Conservation (phyloP, 2,329 filamentous ascomycete genomes). For the Zymoseptoria ardabiliae region DNA sequence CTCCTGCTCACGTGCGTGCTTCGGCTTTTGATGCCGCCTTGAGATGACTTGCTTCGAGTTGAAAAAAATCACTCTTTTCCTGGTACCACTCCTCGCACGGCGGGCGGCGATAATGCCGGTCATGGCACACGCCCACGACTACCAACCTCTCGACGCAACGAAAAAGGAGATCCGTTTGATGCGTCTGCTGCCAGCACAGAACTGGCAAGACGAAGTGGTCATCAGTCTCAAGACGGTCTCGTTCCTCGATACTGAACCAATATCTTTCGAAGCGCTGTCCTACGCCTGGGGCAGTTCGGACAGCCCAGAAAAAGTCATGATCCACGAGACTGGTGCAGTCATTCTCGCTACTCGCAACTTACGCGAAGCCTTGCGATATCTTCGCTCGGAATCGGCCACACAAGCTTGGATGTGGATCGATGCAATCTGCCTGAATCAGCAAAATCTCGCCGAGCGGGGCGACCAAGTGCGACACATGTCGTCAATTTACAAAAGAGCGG, state of each 20-base stretch:
- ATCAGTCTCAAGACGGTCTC: background rate
- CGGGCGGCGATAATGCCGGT: too few relatives aligned
- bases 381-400: background rate
- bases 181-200: too few relatives aligned
- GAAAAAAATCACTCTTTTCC: too few relatives aligned
- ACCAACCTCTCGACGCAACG: too few relatives aligned
- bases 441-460: constrained; percentile 3
- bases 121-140: too few relatives aligned
- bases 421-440: constrained; percentile 12
- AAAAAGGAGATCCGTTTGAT: too few relatives aligned
- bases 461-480: constrained; percentile 9
- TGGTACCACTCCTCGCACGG: too few relatives aligned
- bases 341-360: background rate
- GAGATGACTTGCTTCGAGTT: too few relatives aligned
- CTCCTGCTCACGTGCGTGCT: too few relatives aligned
- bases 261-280: background rate
- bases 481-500: constrained; percentile 5
- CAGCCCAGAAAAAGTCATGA: background rate
- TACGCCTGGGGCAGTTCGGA: background rate
- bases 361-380: background rate
- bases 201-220: background rate
- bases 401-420: constrained; percentile 7
- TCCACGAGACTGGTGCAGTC: background rate
- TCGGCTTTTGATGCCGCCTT: too few relatives aligned
- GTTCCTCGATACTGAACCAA: background rate